phyloP scores from a whole-genome alignment of 192 early-diverging fungal genomes.

The Rhizophagus sp. region DNA sequence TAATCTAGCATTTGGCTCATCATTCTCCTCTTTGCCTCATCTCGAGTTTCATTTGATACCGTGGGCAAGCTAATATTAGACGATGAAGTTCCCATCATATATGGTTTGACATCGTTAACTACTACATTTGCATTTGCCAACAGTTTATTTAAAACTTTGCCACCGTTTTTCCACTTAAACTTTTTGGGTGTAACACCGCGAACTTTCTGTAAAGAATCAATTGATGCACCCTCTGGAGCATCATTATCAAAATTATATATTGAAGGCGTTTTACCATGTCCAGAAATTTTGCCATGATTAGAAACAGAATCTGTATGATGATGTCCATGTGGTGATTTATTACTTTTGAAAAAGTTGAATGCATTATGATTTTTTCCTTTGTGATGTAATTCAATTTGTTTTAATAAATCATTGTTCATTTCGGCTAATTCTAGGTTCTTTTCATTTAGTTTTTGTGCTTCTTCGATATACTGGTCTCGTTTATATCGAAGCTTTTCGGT shows the following conservation, averaged over 20 bases:
- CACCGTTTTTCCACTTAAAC: constrained; percentile 55
- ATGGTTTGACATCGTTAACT: constrained; percentile 39
- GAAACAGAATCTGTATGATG: background rate
- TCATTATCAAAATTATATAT: background rate
- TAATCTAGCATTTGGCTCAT: background rate
- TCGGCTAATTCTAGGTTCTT: constrained; percentile 54
- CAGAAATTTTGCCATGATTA: background rate
- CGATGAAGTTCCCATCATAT: constrained; percentile 23
- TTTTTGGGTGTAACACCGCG: constrained; percentile 46
- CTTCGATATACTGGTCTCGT: constrained; percentile 54
- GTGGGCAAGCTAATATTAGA: constrained; percentile 15
- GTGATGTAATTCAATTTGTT: constrained; percentile 38
- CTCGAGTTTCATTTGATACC: background rate
- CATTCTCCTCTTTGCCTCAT: constrained; percentile 12
- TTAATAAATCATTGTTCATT: constrained; percentile 59
- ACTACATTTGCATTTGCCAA: constrained; percentile 38
- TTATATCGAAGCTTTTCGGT: constrained; percentile 43
- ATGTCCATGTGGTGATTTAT: background rate
- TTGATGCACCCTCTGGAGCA: constrained; percentile 11
- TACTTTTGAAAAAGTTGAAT: constrained; percentile 27
- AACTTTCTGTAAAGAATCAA: constrained; percentile 27
- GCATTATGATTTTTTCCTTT: constrained; percentile 23
- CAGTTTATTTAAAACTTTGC: constrained; percentile 39
- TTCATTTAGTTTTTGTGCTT: constrained; percentile 51
- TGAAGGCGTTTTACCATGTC: background rate